phyloP scores from a whole-genome alignment of 352 stramenopile species.

The Thraustochytrium sp. region DNA sequence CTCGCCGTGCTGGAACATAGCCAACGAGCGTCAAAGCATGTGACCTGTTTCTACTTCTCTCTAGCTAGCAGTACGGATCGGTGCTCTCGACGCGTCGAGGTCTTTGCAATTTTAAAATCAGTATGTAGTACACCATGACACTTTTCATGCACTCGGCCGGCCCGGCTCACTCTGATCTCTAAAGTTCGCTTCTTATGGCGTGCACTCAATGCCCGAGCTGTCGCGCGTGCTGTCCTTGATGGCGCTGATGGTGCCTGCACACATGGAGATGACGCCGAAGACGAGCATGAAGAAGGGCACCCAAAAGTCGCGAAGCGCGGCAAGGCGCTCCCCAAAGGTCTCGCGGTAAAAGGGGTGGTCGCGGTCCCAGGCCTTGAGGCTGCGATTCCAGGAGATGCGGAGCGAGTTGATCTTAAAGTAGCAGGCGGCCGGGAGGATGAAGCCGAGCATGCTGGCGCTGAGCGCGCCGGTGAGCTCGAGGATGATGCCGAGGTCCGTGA shows the following conservation, averaged over 20 bases:
- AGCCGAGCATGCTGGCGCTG: slow-evolving; percentile 1
- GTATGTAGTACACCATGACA: too few relatives aligned
- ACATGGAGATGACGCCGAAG: slow-evolving; percentile 10
- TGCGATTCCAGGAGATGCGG: not conserved
- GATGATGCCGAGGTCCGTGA: slow-evolving; percentile 40
- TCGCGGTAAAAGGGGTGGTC: not conserved
- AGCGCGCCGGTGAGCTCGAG: slow-evolving; percentile 38
- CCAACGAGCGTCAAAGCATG: too few relatives aligned
- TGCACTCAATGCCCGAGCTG: too few relatives aligned
- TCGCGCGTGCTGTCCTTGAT: not conserved
- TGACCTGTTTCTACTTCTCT: too few relatives aligned
- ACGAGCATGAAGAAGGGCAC: slow-evolving; percentile 22
- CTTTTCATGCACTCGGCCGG: too few relatives aligned
- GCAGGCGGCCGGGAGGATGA: slow-evolving; percentile 23
- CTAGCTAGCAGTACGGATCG: not conserved
- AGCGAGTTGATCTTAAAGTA: slow-evolving; percentile 37
- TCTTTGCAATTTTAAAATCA: not conserved
- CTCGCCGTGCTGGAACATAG: too few relatives aligned
- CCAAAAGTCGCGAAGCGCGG: not conserved
- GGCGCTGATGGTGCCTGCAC: not conserved
- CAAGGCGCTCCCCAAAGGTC: not conserved
- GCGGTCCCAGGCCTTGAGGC: not conserved
- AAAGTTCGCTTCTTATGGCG: too few relatives aligned
- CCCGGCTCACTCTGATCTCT: too few relatives aligned
- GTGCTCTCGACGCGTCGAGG: not conserved